Evolutionary conservation across 805 yeast genomes (phyloP), one percentile per base, ranked within the genome.

Genomic region (Wickerhamomyces queroliae): DNA sequence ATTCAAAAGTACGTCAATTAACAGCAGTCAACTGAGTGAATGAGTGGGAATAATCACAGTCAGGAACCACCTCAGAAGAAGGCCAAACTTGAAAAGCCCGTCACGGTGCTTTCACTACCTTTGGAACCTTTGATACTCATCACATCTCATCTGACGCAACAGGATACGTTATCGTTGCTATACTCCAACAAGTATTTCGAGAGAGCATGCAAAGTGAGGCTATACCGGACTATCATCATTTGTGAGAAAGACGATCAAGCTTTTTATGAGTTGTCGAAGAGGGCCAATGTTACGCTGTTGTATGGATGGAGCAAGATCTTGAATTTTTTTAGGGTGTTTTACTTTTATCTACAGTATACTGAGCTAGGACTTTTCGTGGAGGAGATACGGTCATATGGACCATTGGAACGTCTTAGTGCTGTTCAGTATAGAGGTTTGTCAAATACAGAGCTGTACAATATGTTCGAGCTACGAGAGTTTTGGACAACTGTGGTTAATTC

Each of bases 241-340:
- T 51, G 57, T 42, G 58, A 54, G 35, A 54, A 54, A 37, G 40
- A 37, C 11, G 57, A 54, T 28, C 39, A 42, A 6, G 50, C 40
- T 34, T 52, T 41, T 42, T 40, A 43, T 21, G 30, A 45, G 10
- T 25, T 48, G 21, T 24, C 46, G 2, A 31, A 37, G 9, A 20
- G 19, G 13, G 32, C 35, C 13, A 46, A 41, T 18, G 26, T 36
- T n/a, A 42, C 53, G 1, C 16, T 50, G 5, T 22, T 50, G 9
- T 45, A 50, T 6, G 49, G 53, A 10, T 50, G 52, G 55, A 36
- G 38, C 4, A 40, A 23, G 10, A 54, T 54, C 19, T 22, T 45
- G 5, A 9, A 19, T 15, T 44, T 54, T 29, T 48, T 52, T 33
- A 42, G 39, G 16, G 25, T n/a, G 18, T 38, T 49, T 15, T 48